phyloP scores from a whole-genome alignment of 2,329 filamentous ascomycete genomes.

The Alternaria viburni region DNA sequence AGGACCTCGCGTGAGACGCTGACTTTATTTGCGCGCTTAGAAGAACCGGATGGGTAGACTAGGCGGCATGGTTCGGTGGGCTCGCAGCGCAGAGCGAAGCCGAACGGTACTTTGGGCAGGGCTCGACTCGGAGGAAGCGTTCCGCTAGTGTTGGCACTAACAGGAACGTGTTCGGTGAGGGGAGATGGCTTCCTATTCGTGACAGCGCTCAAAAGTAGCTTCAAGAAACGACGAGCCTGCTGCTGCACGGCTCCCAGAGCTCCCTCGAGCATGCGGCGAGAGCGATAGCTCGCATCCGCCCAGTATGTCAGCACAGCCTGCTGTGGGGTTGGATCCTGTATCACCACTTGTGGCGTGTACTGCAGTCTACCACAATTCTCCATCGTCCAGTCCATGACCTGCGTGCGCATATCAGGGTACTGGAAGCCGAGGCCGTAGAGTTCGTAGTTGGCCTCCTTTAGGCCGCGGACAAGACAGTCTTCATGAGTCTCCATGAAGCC shows the following conservation, averaged over 20 bases:
- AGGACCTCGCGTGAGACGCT: neutral
- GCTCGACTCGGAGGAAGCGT: neutral
- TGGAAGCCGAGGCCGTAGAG: conserved; percentile 16
- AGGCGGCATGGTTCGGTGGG: conserved; percentile 12
- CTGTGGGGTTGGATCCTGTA: conserved; percentile 2
- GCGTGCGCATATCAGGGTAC: conserved; percentile 20
- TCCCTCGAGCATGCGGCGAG: neutral
- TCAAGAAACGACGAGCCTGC: neutral
- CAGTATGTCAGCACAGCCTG: conserved; percentile 8
- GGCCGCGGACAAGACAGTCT: conserved; percentile 34
- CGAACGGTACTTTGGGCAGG: conserved; percentile 12
- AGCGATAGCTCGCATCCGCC: neutral
- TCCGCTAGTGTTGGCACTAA: neutral
- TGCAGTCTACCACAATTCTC: conserved; percentile 28
- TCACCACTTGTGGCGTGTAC: conserved; percentile 20
- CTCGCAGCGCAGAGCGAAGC: conserved; percentile 16
- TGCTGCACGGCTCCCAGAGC: neutral
- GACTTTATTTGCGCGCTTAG: neutral
- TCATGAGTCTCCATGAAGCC: conserved; percentile 29
- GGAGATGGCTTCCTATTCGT: neutral
- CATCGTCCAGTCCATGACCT: conserved; percentile 29
- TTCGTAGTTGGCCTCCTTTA: conserved; percentile 14
- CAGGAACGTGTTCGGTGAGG: neutral
- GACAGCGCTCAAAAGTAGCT: neutral
- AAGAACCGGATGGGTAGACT: neutral